Base-by-base conservation (phyloP, 805 yeast species). In the Candida taoyuanica region DNA sequence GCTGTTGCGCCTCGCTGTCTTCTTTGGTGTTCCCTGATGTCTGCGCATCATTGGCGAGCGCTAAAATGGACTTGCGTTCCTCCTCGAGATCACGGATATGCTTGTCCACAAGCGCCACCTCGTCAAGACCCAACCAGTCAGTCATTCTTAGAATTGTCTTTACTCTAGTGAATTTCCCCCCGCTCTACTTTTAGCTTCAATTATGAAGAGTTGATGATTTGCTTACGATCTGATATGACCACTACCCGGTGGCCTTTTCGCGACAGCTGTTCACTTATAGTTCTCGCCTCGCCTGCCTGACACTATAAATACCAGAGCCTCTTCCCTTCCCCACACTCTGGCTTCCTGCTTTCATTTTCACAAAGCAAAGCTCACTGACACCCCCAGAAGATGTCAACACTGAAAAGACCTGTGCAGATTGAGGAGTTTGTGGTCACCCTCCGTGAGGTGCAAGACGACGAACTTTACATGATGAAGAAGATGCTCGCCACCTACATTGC, bases 361-460 rank as follows among this genome's bases (percentile, higher is more conserved):
- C 17, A 13, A 13, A 13, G 13, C 12, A 11, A 16, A 5, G 13
- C 7, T 14, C 23, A 6, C 17, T 18, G 5, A 5, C 8, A 7
- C 16, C 9, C 17, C 11, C 14, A 17, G 4, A 34, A 8, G 32
- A 57, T 55, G 63, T 46, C 59, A 16, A 45, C 62, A 7, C 50
- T 56, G 23, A 58, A 54, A 32, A 59, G 65, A 52, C 69, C 70
- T 3, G 56, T 65, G 17, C 62, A 63, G 24, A 64, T 65, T 25
- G 66, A 60, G 23, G 78, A 78, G 42, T 78, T 78, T 52, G 60
- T 49, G 13, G 59, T 58, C 1, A 78, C 81, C 26, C 68, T 78
- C n/a, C 68, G 65, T 15, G 79, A 75, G 2, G 67, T 78, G 18
- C 58, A 76, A 0, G 74, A 70, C 29, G 71, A 63, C 3, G 70